A percentile compares a stretch with the other conserved stretches of the same genome.
Evolutionary conservation across 192 early-diverging fungal genomes (phyloP).

Genomic region (Podila clonocystis): DNA sequence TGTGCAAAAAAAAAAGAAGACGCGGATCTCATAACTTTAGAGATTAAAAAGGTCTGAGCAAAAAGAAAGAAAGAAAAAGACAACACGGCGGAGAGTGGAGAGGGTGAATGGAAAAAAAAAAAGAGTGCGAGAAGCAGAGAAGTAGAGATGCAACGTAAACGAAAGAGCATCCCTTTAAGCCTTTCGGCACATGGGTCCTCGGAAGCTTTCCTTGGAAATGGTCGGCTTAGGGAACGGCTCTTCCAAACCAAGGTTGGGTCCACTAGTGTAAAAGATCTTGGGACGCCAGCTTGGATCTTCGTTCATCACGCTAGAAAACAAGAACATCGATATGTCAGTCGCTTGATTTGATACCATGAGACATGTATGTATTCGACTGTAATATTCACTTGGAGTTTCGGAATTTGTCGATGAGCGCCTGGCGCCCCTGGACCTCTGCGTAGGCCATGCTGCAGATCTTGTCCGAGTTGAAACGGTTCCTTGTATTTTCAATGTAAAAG

Average conservation of each 20-base stretch:
- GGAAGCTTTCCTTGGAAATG: slow-evolving; percentile 7
- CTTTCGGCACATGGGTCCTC: slow-evolving; percentile 1
- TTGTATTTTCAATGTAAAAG: slow-evolving; percentile 38
- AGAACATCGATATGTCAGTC: not conserved
- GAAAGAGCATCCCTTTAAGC: not conserved
- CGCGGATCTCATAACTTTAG: not conserved
- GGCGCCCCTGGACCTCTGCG: slow-evolving; percentile 83
- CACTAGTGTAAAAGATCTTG: slow-evolving; percentile 75
- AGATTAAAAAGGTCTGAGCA: not conserved
- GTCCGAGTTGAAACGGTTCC: slow-evolving; percentile 75
- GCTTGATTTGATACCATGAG: not conserved
- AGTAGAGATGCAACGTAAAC: not conserved
- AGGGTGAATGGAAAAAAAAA: too few species aligned
- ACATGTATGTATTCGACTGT: not conserved
- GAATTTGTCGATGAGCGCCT: slow-evolving; percentile 80
- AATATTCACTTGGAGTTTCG: slow-evolving; percentile 76
- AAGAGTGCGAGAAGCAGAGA: too few species aligned
- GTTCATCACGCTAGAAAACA: slow-evolving; percentile 75
- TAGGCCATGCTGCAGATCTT: slow-evolving; percentile 80
- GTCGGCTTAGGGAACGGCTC: slow-evolving; percentile 72
- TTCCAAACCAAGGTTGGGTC: slow-evolving; percentile 67
- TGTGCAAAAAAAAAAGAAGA: not conserved
- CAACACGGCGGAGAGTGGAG: too few species aligned
- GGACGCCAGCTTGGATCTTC: slow-evolving; percentile 80
- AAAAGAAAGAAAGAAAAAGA: not conserved